Base-by-base conservation (phyloP, 306 rosid species). In the Hylodesmum podocarpum region DNA sequence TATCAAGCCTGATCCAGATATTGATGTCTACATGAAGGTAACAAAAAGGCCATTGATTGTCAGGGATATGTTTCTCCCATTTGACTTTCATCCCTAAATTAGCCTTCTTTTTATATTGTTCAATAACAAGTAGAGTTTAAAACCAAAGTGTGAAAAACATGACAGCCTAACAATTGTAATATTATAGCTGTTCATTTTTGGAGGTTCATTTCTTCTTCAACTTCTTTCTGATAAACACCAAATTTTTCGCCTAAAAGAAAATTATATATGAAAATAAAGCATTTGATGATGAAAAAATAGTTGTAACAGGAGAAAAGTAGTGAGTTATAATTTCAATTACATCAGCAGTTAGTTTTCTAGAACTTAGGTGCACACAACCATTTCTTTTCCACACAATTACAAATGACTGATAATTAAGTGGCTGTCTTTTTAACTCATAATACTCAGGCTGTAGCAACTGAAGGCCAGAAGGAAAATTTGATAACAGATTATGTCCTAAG, bases 21-120 rank as follows among this genome's bases (percentile, higher is more conserved):
- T 90, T 54, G 96, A 90, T 83, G 78, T 86, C 72, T 81, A 73
- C 83, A 90, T 90, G 96, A 90, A 90, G 92, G 95, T 86, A 73
- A 72, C 28, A 31, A 4, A 25, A 8, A 46, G 27, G 11, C 33
- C 41, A 4, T 37, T 29, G 3, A 8, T 21, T 39, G 10, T 65
- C 6, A 7, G 66, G 41, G 41, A 59, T 15, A 37, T 57, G 19
- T 57, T 57, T 57, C 27, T 57, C 64, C 18, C n/a, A 55, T 59
- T 59, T 14, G 4, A 15, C 66, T 15, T 59, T 12, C 66, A 29
- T 59, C 19, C 37, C 65, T 57, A n/a, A n/a, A n/a, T n/a, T 59
- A 29, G 19, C 66, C 22, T 28, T 59, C 2, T 12, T 15, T 47
- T 59, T 13, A 57, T 57, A 4, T 59, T 59, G 13, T 29, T 27